Conservation (phyloP, 495 filamentous ascomycete genomes). For the Glonium stellatum region DNA sequence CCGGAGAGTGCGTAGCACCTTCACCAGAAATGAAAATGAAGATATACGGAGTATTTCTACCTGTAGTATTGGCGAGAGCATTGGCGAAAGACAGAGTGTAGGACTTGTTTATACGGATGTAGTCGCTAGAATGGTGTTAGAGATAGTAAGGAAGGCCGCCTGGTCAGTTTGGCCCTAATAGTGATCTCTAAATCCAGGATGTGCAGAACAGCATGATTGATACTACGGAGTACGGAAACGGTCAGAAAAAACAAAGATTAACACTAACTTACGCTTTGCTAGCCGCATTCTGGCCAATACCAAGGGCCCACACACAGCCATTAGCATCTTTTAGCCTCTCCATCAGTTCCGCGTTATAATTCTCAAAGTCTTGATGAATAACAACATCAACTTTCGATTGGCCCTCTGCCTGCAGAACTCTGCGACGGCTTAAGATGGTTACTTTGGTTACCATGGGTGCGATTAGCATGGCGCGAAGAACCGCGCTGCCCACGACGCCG, state of each 20-base stretch:
- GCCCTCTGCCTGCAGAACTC: not conserved
- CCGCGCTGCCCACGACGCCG: constrained; percentile 6
- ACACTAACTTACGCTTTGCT: not conserved
- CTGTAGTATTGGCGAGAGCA: not conserved
- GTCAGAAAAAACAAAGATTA: no score
- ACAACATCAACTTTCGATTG: not conserved
- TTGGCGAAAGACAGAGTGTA: not conserved
- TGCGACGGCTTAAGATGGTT: not conserved
- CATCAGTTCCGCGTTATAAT: not conserved
- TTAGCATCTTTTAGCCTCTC: constrained; percentile 3
- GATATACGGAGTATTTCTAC: not conserved
- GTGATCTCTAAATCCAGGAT: not conserved
- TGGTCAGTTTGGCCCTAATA: no score
- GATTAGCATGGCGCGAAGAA: not conserved
- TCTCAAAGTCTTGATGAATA: not conserved
- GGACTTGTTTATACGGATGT: not conserved
- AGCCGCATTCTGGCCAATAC: not conserved
- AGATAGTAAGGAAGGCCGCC: no score
- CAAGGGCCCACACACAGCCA: constrained; percentile 3
- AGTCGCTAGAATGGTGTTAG: not conserved
- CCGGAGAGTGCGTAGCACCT: not conserved
- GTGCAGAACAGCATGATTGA: not conserved
- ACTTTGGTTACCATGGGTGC: not conserved
- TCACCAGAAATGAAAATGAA: constrained; percentile 1
- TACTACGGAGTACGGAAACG: not conserved